Base-by-base conservation (phyloP, 331 rosid genomes). In the Pyrus hybrid region DNA sequence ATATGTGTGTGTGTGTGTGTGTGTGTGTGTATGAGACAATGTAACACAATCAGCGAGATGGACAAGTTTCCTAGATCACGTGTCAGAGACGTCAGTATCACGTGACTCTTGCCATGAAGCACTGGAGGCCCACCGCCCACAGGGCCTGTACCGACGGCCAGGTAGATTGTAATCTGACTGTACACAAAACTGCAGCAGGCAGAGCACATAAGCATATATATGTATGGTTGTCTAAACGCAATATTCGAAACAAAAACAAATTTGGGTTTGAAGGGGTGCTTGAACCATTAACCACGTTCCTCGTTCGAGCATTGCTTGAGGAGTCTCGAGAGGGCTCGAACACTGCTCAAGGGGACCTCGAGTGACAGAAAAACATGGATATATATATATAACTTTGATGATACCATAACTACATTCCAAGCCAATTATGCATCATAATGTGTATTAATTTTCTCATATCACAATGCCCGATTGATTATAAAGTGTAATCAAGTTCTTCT, bases 61-160 rank as follows among this genome's bases (percentile, higher is more conserved):
- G 37, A 53, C 67, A 53, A 28, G 23, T 49, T 35, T 28, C 10
- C 22, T 60, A 18, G 13, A 13, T 21, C 68, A 78, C 77, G 73
- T 78, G 82, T 71, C 33, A 51, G 68, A 43, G 25, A 65, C 5
- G 72, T 29, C 67, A 51, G 73, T 45, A 57, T 25, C 82, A 78
- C 73, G 73, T 54, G 73, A 79, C 35, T 14, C 35, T 51, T 41
- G 73, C 22, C 73, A 22, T 3, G 17, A 33, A 76, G 29, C 65
- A 53, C 8, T 29, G 43, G 43, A 17, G 13, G 3, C 41, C 41
- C 41, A 28, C 68, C 22, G 13, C 43, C 68, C 68, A 63, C 43
- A 0, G 68, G 23, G 11, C 6, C 41, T n/a, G 68, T 63, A 17
- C 22, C 14, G 68, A 28, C 41, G 43, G 68, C 11, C 68, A 8